These are phyloP conservation scores for Neopestalotiopsis rosae DNA, from an alignment of 2,329 filamentous ascomycete genomes.

Conservation along the genomic window DNA sequence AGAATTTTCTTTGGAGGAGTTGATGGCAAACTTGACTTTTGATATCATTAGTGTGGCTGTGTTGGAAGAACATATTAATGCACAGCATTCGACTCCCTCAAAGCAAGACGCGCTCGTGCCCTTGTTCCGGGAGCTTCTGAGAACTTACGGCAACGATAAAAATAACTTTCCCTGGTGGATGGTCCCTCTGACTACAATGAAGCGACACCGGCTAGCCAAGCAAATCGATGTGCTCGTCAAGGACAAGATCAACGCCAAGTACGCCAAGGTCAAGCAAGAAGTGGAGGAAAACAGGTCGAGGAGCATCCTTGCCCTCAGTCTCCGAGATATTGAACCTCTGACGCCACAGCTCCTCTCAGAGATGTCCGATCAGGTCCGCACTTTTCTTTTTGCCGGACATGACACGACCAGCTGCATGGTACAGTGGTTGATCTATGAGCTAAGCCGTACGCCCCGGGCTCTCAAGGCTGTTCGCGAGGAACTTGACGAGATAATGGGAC, in stretches of 20 bases:
- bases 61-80: slow-evolving; percentile 23
- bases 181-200: slow-evolving; percentile 37
- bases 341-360: slow-evolving; percentile 15
- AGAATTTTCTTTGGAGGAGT: slow-evolving; percentile 33
- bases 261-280: neutral
- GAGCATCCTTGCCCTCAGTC: slow-evolving; percentile 19
- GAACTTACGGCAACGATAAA: neutral
- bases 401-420: slow-evolving; percentile 22
- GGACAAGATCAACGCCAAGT: neutral
- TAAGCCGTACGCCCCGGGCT: slow-evolving; percentile 19
- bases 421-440: slow-evolving; percentile 20
- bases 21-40: slow-evolving; percentile 31
- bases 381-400: slow-evolving; percentile 24
- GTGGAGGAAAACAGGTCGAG: slow-evolving; percentile 3
- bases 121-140: slow-evolving; percentile 34
- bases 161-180: slow-evolving; percentile 43
- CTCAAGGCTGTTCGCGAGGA: slow-evolving; percentile 20
- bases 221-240: neutral
- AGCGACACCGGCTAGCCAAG: slow-evolving; percentile 16
- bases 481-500: slow-evolving; percentile 22
- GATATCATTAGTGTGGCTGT: slow-evolving; percentile 24
- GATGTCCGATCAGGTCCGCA: slow-evolving; percentile 23
- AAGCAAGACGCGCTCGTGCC: slow-evolving; percentile 33
- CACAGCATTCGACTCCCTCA: slow-evolving; percentile 22
- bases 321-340: slow-evolving; percentile 6